These are phyloP conservation scores for Phalaenopsis aphrodite DNA, from an alignment of 106 monocot species.

Conservation along the genomic window DNA sequence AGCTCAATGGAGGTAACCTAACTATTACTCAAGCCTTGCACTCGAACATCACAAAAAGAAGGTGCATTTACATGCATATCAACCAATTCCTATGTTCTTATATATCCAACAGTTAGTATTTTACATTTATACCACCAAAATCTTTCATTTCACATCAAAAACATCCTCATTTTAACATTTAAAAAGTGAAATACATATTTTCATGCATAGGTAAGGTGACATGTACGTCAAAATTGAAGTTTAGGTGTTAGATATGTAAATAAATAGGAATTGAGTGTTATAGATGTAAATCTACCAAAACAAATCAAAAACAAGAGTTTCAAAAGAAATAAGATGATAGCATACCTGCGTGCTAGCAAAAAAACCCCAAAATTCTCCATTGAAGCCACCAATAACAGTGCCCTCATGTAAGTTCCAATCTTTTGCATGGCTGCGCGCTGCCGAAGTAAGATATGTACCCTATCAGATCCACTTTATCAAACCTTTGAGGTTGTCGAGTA, in stretches of 20 bases:
- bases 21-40: neutral
- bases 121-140: too few species aligned
- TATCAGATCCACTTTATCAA: slow-evolving; percentile 14
- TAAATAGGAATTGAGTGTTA: too few species aligned
- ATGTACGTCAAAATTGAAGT: too few species aligned
- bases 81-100: too few species aligned
- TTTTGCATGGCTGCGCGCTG: slow-evolving; percentile 82
- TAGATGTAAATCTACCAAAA: neutral
- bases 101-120: too few species aligned
- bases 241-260: too few species aligned
- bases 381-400: slow-evolving; percentile 70
- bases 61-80: too few species aligned
- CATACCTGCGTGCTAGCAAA: slow-evolving; percentile 82
- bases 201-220: too few species aligned
- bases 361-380: slow-evolving; percentile 96
- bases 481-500: neutral
- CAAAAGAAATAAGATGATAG: neutral
- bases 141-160: too few species aligned
- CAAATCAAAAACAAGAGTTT: neutral
- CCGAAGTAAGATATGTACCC: slow-evolving; percentile 84
- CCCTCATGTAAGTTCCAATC: slow-evolving; percentile 72
- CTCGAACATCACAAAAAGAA: neutral
- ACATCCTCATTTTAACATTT: too few species aligned
- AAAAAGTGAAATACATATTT: too few species aligned
- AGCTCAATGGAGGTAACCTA: neutral